phyloP scores from a whole-genome alignment of 139 green algal species.

The Chlamydomonas asymmetrica region DNA sequence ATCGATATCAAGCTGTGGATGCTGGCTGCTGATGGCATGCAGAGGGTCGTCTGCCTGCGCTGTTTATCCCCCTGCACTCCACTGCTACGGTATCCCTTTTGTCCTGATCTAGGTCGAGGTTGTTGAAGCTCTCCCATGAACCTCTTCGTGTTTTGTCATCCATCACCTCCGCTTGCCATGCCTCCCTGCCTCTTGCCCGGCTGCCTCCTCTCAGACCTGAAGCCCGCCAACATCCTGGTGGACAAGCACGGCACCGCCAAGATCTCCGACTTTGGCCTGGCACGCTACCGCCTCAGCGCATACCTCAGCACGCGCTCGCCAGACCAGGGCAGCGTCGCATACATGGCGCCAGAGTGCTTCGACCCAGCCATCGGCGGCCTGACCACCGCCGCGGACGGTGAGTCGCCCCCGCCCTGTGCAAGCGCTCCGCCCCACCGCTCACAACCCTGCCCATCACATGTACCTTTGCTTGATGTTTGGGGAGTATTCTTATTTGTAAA shows the following conservation, averaged over 20 bases:
- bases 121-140: constrained; percentile 22
- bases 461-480: too few relatives aligned
- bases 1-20: too few relatives aligned
- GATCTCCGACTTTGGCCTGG: constrained; percentile 39
- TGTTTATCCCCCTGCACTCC: background rate
- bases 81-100: too few relatives aligned
- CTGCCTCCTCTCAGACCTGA: constrained; percentile 27
- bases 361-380: constrained; percentile 18
- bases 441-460: constrained; percentile 6
- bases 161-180: too few relatives aligned
- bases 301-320: constrained; percentile 16
- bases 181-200: too few relatives aligned
- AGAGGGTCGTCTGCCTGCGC: too few relatives aligned
- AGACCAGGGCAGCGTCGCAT: constrained; percentile 19
- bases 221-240: constrained; percentile 71
- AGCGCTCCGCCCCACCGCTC: background rate
- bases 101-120: too few relatives aligned
- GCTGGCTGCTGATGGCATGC: too few relatives aligned
- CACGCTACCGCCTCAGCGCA: constrained; percentile 18
- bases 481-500: too few relatives aligned
- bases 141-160: constrained; percentile 31
- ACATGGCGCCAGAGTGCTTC: constrained; percentile 31
- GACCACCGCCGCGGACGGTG: background rate
- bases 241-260: constrained; percentile 51
- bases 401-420: background rate